Conservation (phyloP, 805 yeast species). For the Clavispora phyllophila region DNA sequence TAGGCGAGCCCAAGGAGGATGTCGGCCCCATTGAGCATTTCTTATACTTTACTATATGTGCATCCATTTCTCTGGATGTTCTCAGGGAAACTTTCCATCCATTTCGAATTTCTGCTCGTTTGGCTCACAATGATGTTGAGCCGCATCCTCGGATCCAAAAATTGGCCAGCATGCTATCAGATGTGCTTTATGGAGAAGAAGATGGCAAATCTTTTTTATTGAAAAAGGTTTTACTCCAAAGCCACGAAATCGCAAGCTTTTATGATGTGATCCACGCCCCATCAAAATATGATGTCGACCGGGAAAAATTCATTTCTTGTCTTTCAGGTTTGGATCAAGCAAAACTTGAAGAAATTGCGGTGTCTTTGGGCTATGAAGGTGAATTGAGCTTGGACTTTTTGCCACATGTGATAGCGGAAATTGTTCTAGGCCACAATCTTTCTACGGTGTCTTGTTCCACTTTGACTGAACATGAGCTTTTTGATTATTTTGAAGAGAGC, state of each 20-base stretch:
- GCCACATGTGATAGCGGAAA: neutral
- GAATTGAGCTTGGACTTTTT: neutral
- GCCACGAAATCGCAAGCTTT: neutral
- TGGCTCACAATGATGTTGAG: neutral
- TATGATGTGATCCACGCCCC: neutral
- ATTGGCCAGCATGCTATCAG: neutral
- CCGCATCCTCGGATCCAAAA: neutral
- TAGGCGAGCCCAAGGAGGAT: neutral
- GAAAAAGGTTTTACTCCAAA: neutral
- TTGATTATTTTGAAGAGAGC: slow-evolving; percentile 7
- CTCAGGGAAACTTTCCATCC: neutral
- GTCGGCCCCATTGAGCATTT: slow-evolving; percentile 23
- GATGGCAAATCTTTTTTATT: neutral
- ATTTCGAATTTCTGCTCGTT: neutral
- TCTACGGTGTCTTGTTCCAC: neutral
- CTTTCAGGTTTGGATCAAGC: neutral
- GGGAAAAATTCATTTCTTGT: neutral
- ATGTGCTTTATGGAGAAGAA: neutral
- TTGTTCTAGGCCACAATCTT: neutral
- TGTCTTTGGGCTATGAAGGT: neutral
- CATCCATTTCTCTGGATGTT: neutral
- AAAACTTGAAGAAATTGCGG: neutral
- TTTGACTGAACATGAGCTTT: slow-evolving; percentile 11
- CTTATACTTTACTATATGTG: slow-evolving; percentile 1
- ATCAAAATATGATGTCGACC: neutral